Base-by-base conservation (phyloP, 768 basidiomycete species). In the Lentinus tigrinus region DNA sequence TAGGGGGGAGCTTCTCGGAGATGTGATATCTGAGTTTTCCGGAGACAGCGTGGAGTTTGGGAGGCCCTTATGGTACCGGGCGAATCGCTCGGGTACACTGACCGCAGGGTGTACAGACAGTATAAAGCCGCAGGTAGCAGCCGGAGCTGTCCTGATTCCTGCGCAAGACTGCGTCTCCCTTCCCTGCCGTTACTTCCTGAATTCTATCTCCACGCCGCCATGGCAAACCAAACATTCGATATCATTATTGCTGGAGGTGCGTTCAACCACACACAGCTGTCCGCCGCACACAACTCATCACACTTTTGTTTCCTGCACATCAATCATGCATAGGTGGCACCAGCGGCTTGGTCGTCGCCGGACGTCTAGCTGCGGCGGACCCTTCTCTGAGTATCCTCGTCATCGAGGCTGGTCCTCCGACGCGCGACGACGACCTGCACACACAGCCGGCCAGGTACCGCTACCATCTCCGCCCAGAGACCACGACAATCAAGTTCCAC, bases 391-490 rank as follows among this genome's bases (percentile, higher is more conserved):
- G 75, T 63, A 84, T 88, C 47, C 79, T 88, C 13, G 67, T 87
- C 44, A 66, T 88, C 23, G 87, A 89, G 71, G 77, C 81, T 13
- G 87, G 87, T 1, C 75, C 77, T 5, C 76, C 81, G 54, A 81
- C 81, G 0, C 68, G 73, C 27, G 75, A 85, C 37, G 28, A 80
- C 6, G 74, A 71, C 6, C 59, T 62, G 2, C 84, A 88, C 65
- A 69, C 73, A 7, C 85, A 85, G 44, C 85, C 87, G 1, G 85
- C 75, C 2, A 77, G 78, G 23, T 84, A 69, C 65, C 72, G 80
- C 31, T 63, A 65, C 24, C 78, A 85, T 61, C 63, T 84, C 0
- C 57, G 64, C 0, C 72, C 74, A 1, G 70, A 63, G 2, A 73
- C 73, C 38, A 75, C 74, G 26, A 79, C 80, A 0, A 72, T 87